Evolutionary conservation across 495 filamentous ascomycete genomes (phyloP).

Genomic region (Trichoderma orchidacearum): DNA sequence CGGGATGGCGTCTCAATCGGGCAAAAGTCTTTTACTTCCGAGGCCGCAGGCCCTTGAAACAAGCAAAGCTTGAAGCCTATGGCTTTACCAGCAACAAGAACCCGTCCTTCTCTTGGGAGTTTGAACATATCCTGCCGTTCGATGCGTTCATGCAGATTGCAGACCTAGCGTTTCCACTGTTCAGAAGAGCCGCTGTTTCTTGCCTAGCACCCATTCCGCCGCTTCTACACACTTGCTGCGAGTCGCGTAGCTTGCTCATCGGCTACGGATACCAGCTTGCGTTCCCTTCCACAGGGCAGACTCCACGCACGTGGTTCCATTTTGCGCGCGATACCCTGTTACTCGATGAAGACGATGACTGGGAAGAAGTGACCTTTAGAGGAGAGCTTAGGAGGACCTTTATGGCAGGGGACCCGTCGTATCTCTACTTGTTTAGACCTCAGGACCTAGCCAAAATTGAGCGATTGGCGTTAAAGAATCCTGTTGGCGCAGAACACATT

Average conservation of each 20-base stretch:
- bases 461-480: neutral
- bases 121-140: neutral
- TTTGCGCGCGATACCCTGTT: conserved; percentile 5
- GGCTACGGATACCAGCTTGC: conserved; percentile 3
- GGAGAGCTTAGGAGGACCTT: no score
- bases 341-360: neutral
- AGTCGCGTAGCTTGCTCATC: conserved; percentile 4
- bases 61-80: neutral
- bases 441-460: neutral
- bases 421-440: neutral
- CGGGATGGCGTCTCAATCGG: no score
- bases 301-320: conserved; percentile 7
- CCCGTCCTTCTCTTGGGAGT: neutral
- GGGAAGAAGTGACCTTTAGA: no score
- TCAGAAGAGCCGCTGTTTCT: conserved; percentile 2
- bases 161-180: conserved; percentile 1
- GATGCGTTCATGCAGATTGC: neutral
- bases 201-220: conserved; percentile 4
- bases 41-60: neutral
- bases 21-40: no score
- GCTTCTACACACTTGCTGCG: conserved; percentile 3
- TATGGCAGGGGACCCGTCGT: neutral
- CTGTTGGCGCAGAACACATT: neutral
- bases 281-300: conserved; percentile 1
- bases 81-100: neutral